phyloP scores from a whole-genome alignment of 495 filamentous ascomycete genomes.

The Aspergillus indologenus region DNA sequence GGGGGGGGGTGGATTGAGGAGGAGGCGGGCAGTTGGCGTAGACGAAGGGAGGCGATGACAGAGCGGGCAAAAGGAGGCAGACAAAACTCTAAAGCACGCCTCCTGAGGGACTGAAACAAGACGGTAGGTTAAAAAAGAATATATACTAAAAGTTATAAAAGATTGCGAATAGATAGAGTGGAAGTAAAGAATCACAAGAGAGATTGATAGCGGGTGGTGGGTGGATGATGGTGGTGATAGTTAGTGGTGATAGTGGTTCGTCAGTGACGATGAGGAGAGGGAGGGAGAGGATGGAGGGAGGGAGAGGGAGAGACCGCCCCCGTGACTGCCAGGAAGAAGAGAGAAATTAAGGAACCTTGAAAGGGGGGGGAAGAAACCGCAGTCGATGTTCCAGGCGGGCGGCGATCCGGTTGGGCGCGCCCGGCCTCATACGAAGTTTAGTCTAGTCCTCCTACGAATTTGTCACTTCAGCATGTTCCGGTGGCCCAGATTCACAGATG shows the following conservation, averaged over 20 bases:
- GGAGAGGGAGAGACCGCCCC: background rate
- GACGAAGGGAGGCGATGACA: constrained; percentile 1
- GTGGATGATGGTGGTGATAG: background rate
- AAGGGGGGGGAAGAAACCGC: background rate
- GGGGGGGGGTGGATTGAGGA: constrained; percentile 5
- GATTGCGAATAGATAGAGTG: no score
- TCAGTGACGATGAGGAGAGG: constrained; percentile 5
- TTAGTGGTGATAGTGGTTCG: no score
- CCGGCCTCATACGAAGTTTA: background rate
- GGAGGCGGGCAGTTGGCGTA: background rate
- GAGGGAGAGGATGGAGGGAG: constrained; percentile 13
- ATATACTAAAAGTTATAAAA: no score
- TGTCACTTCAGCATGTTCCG: background rate
- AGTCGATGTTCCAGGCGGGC: constrained; percentile 10
- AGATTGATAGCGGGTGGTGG: background rate
- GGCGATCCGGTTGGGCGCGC: constrained; percentile 15
- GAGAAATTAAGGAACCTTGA: background rate
- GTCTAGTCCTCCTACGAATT: background rate
- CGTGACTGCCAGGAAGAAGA: background rate
- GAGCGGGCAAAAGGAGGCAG: background rate
- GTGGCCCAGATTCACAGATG: no score
- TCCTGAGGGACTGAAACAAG: background rate
- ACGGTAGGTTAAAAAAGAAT: background rate
- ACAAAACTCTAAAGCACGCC: background rate
- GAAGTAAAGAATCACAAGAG: background rate